phyloP scores from a whole-genome alignment of 2,329 filamentous ascomycete species.

The Onygenales sp. region DNA sequence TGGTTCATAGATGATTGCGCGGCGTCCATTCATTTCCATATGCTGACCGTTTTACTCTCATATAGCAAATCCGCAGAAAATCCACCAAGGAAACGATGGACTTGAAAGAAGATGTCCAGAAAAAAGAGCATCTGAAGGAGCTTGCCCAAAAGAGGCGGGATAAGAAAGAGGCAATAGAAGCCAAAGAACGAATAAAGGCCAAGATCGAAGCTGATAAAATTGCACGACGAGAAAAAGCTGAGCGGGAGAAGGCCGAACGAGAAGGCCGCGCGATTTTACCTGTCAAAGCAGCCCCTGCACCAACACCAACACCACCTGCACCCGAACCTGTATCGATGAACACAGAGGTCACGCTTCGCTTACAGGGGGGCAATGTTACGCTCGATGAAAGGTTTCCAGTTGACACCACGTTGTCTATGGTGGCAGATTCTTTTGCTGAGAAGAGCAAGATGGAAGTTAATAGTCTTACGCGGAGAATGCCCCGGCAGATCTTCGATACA shows the following conservation, averaged over 20 bases:
- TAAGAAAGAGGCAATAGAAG: slow-evolving; percentile 74
- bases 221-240: slow-evolving; percentile 74
- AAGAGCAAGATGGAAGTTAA: too few species aligned
- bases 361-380: too few species aligned
- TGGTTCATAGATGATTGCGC: not conserved
- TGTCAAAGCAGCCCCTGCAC: slow-evolving; percentile 36
- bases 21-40: not conserved
- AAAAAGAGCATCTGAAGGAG: slow-evolving; percentile 87
- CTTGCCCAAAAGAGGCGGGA: slow-evolving; percentile 78
- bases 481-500: too few species aligned
- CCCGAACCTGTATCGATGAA: slow-evolving; percentile 17
- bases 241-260: slow-evolving; percentile 74
- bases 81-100: slow-evolving; percentile 83
- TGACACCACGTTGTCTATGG: too few species aligned
- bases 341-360: too few species aligned
- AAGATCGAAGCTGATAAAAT: slow-evolving; percentile 94
- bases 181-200: slow-evolving; percentile 80
- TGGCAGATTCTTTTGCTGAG: too few species aligned
- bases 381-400: too few species aligned
- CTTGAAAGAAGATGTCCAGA: slow-evolving; percentile 75
- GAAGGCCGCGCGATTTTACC: slow-evolving; percentile 54
- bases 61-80: slow-evolving; percentile 64
- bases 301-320: slow-evolving; percentile 48
- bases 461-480: too few species aligned
- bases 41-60: not conserved